Base-by-base conservation (phyloP, 164 flowering plant genomes). In the Aristolochia californica region DNA sequence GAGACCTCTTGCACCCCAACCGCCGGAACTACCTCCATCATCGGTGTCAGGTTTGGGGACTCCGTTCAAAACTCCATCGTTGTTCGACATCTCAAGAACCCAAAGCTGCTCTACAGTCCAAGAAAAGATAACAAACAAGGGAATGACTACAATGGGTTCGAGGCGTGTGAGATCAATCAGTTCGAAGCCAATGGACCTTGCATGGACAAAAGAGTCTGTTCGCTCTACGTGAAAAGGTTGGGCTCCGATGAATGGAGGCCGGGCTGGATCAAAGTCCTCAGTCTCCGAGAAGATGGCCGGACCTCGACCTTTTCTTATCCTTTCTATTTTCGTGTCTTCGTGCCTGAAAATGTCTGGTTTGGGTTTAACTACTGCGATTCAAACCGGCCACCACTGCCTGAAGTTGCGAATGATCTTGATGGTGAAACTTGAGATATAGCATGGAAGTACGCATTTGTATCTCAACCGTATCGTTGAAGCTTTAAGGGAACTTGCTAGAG, bases 211-310 rank as follows among this genome's bases (percentile, higher is more conserved):
- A 55, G 14, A 13, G 71, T 63, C 9, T 68, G 63, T 21, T 54
- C 43, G 10, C 71, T 68, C 15, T 68, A 54, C 34, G 13, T 62
- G 4, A 54, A 59, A 45, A 49, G 47, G 13, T 18, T 57, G 10
- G 66, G 70, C 11, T 44, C 53, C 3, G 65, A 56, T 56, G 57
- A 43, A 21, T 61, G 69, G 65, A 60, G 65, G 44, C 69, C 62
- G 23, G 62, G 70, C 14, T 67, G 70, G 70, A 61, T 62, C 18
- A 68, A 59, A 51, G 71, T 62, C 24, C 66, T 68, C 22, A 62
- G 11, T 28, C 55, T 22, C n/a, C 40, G n/a, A 25, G 45, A 53
- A 13, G 38, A 49, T 47, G 54, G 58, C 45, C n/a, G 53, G 23
- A 15, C 40, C 21, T 45, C 55, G 0, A 26, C 40, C 10, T 45